Conservation (phyloP, 148 eudicot genomes). For the Tetragonia tetragonoides region DNA sequence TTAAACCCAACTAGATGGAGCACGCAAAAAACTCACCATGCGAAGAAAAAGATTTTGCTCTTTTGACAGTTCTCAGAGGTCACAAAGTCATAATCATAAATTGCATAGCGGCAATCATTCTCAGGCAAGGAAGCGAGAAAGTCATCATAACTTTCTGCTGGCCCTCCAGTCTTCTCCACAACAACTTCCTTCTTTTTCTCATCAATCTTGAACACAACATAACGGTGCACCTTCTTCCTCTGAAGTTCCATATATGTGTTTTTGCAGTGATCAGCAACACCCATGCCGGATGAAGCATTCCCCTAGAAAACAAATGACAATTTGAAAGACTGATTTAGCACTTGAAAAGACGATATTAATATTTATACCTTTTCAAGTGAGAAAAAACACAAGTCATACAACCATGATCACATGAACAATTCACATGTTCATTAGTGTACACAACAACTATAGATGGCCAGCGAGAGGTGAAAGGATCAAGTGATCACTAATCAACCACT, state of each 20-base stretch:
- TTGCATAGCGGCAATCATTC: constrained; percentile 70
- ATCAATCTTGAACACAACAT: constrained; percentile 71
- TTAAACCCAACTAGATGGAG: neutral
- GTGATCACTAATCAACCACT: no score
- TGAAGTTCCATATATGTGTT: constrained; percentile 60
- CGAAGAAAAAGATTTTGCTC: constrained; percentile 71
- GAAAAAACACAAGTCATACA: no score
- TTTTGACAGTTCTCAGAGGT: constrained; percentile 74
- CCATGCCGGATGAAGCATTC: constrained; percentile 70
- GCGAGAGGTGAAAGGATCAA: no score
- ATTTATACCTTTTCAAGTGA: no score
- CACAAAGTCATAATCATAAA: constrained; percentile 67
- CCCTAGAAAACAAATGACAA: constrained; percentile 33
- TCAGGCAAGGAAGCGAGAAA: constrained; percentile 75
- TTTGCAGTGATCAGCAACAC: constrained; percentile 61
- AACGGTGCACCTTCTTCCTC: constrained; percentile 68
- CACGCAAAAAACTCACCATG: constrained; percentile 48
- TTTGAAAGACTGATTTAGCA: neutral
- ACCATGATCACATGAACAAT: neutral
- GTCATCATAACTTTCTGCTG: constrained; percentile 69
- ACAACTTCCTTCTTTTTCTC: constrained; percentile 76
- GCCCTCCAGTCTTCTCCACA: constrained; percentile 73
- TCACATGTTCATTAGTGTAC: neutral
- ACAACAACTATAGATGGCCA: neutral
- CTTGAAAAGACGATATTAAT: no score